Evolutionary conservation across 352 stramenopile species (phyloP).

Genomic region (Phytophthora macrochlamydospora): DNA sequence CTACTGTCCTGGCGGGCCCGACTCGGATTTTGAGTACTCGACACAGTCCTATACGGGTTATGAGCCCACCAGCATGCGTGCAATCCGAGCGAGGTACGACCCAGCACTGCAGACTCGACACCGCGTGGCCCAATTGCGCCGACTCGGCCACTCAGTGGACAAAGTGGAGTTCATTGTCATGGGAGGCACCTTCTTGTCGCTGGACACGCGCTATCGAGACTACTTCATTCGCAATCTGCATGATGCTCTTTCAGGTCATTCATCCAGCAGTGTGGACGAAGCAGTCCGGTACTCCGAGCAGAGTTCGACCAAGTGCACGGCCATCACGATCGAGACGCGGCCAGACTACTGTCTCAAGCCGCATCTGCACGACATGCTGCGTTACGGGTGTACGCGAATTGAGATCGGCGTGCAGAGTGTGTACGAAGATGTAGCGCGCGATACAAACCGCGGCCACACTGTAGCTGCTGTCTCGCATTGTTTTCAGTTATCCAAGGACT

Average conservation of each 20-base stretch:
- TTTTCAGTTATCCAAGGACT: constrained; percentile 92
- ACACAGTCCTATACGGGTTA: constrained; percentile 97
- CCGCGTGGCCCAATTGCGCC: constrained; percentile 89
- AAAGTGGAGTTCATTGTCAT: constrained; percentile 99
- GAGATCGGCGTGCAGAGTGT: constrained; percentile 98
- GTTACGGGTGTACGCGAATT: constrained; percentile 97
- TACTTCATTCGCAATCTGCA: constrained; percentile 97
- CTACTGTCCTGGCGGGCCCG: constrained; percentile 95
- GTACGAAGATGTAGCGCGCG: constrained; percentile 93
- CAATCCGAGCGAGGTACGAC: constrained; percentile 96
- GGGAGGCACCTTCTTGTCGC: constrained; percentile 96
- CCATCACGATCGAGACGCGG: constrained; percentile 98
- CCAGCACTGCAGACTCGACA: constrained; percentile 94
- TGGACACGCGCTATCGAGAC: constrained; percentile 95
- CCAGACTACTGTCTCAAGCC: constrained; percentile 98
- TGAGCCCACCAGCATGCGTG: constrained; percentile 96
- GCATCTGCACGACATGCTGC: constrained; percentile 96
- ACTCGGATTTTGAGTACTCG: constrained; percentile 98
- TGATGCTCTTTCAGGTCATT: constrained; percentile 94
- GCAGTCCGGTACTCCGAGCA: constrained; percentile 95
- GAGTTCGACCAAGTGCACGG: constrained; percentile 81
- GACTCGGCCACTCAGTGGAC: constrained; percentile 93
- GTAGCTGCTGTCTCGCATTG: constrained; percentile 89
- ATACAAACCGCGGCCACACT: constrained; percentile 95
- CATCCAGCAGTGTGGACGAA: constrained; percentile 91